A percentile compares a stretch with the other conserved stretches of the same genome.
Conservation (phyloP, 2,329 filamentous ascomycete species). For the Aureobasidium sp. region DNA sequence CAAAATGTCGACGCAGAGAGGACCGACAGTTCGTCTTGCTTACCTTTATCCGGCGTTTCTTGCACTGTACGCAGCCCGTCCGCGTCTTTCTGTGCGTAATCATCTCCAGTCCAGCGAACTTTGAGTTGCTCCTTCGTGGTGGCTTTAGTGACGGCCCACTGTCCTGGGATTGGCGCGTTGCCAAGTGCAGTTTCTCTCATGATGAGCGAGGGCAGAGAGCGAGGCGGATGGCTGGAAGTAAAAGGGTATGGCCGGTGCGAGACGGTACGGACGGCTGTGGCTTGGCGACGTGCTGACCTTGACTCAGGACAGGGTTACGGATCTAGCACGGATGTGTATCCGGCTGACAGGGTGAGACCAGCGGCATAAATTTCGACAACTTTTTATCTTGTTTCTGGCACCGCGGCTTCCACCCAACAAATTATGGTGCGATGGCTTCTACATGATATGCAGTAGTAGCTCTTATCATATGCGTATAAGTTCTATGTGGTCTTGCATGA, state of each 20-base stretch:
- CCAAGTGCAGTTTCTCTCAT: conserved; percentile 10
- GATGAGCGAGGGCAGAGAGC: background rate
- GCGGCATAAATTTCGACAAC: background rate
- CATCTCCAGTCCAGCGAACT: background rate
- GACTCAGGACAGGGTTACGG: background rate
- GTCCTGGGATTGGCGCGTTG: conserved; percentile 3
- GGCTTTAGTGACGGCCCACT: background rate
- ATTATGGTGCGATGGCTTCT: background rate
- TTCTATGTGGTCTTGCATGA: background rate
- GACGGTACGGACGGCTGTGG: conserved; percentile 7
- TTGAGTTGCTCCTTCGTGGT: background rate
- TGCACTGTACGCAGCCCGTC: conserved; percentile 19
- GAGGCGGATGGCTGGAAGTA: conserved; percentile 4
- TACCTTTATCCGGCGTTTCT: conserved; percentile 21
- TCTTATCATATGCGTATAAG: background rate
- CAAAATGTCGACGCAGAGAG: background rate
- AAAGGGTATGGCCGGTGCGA: conserved; percentile 11
- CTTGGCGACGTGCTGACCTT: conserved; percentile 1
- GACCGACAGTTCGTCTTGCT: background rate
- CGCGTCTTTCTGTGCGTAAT: conserved; percentile 19
- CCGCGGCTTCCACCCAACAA: background rate
- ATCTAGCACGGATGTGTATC: background rate
- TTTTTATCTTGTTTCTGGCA: background rate
- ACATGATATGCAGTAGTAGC: background rate
- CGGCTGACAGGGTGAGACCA: background rate